Conservation (phyloP, 179 eudicot species). For the Sideroxylon spinosum region DNA sequence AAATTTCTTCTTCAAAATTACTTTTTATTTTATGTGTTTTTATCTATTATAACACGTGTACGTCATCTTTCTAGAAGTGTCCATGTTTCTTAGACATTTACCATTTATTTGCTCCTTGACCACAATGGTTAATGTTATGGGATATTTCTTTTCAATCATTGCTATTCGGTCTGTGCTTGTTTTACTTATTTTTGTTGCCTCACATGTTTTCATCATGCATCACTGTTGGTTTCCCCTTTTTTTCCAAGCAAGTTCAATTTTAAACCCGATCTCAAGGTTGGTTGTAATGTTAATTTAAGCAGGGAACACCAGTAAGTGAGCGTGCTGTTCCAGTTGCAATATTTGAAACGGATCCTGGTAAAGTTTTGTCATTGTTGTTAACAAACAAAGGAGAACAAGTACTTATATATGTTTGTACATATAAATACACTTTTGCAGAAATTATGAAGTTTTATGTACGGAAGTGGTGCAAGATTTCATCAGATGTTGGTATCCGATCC, state of each 20-base stretch:
- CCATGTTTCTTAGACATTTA: too few relatives aligned
- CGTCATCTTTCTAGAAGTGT: too few relatives aligned
- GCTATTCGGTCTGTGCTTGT: background rate
- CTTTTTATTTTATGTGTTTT: too few relatives aligned
- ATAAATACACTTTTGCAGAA: conserved; percentile 39
- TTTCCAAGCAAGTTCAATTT: background rate
- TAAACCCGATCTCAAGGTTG: background rate
- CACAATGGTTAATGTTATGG: background rate
- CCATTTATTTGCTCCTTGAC: too few relatives aligned
- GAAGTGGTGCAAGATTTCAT: conserved; percentile 94
- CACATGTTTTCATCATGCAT: background rate
- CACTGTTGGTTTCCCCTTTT: background rate
- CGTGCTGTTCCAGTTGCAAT: conserved; percentile 98
- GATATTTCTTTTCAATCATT: background rate
- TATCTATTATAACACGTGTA: too few relatives aligned
- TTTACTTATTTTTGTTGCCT: background rate
- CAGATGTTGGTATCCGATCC: conserved; percentile 79
- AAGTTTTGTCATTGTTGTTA: conserved; percentile 14
- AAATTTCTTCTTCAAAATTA: too few relatives aligned
- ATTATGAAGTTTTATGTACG: conserved; percentile 81
- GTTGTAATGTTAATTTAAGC: conserved; percentile 22
- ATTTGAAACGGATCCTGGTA: conserved; percentile 90
- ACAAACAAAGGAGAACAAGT: conserved; percentile 6
- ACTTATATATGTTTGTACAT: conserved; percentile 4
- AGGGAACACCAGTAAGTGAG: conserved; percentile 97